phyloP scores from a whole-genome alignment of 352 stramenopile genomes.

The Elongisporangium senticosum region DNA sequence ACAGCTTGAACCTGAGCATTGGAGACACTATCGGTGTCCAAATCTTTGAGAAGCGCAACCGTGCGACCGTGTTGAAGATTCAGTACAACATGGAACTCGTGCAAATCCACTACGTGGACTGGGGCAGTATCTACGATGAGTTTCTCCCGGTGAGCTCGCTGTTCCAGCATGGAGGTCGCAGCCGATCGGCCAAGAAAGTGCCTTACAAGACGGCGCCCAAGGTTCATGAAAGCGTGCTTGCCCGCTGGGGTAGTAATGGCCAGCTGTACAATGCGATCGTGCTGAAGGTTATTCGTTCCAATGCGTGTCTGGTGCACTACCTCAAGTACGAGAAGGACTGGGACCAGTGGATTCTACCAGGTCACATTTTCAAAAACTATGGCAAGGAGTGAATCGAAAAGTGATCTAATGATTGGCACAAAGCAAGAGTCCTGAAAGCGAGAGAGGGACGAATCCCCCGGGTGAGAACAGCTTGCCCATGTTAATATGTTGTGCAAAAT shows the following conservation, averaged over 20 bases:
- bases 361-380: slow-evolving; percentile 81
- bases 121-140: slow-evolving; percentile 81
- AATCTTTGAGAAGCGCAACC: slow-evolving; percentile 71
- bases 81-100: slow-evolving; percentile 66
- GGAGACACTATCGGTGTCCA: slow-evolving; percentile 68
- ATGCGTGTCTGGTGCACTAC: slow-evolving; percentile 77
- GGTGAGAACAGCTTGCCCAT: neutral
- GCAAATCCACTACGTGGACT: slow-evolving; percentile 76
- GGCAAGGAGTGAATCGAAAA: slow-evolving; percentile 8
- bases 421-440: too few relatives aligned
- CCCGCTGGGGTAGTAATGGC: slow-evolving; percentile 63
- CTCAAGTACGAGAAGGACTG: slow-evolving; percentile 83
- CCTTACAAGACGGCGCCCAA: slow-evolving; percentile 52
- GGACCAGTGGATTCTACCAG: slow-evolving; percentile 76
- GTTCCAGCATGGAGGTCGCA: slow-evolving; percentile 39
- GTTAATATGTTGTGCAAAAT: slow-evolving; percentile 1
- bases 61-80: slow-evolving; percentile 56
- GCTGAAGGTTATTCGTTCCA: slow-evolving; percentile 72
- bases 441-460: neutral
- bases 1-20: slow-evolving; percentile 49
- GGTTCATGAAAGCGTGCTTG: slow-evolving; percentile 68
- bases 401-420: neutral
- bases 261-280: slow-evolving; percentile 76
- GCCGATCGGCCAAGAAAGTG: slow-evolving; percentile 27
- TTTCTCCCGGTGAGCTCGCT: slow-evolving; percentile 59